Conservation (phyloP, 2,329 filamentous ascomycete genomes). For the Amauroascus verrucosus region DNA sequence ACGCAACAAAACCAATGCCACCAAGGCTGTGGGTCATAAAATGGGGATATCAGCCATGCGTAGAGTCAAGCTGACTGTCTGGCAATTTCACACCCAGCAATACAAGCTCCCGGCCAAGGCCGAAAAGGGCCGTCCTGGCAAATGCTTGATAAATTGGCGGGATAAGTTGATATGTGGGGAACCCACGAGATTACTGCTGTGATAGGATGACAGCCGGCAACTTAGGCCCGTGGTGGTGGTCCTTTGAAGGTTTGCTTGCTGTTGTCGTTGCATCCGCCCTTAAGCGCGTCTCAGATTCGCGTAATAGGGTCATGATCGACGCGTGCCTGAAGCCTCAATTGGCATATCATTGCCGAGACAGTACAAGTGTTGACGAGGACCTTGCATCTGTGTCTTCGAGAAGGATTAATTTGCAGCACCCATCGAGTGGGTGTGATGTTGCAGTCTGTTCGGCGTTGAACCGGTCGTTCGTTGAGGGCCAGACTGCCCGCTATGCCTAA, state of each 20-base stretch:
- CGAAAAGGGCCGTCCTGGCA: not conserved
- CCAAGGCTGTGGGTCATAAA: too few relatives aligned
- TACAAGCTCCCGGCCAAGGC: not conserved
- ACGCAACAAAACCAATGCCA: not conserved
- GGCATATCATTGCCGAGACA: not conserved
- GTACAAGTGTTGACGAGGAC: not conserved
- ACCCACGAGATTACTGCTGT: not conserved
- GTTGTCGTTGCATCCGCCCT: conserved; percentile 1
- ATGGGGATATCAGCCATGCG: not conserved
- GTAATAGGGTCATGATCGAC: not conserved
- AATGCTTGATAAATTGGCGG: not conserved
- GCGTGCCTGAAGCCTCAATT: not conserved
- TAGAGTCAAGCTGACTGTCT: not conserved
- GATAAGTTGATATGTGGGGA: not conserved
- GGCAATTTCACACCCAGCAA: not conserved
- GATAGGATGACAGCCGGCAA: not conserved
- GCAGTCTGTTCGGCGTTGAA: not conserved
- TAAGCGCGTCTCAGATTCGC: conserved; percentile 3
- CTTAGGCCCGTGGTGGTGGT: not conserved
- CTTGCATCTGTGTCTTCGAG: not conserved
- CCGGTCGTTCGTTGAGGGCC: too few relatives aligned
- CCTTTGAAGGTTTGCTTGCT: not conserved
- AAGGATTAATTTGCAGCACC: not conserved
- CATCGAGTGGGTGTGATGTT: not conserved
- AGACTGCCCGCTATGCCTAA: too few relatives aligned